phyloP scores from a whole-genome alignment of 345 rosid species.

The Populus deltoides region DNA sequence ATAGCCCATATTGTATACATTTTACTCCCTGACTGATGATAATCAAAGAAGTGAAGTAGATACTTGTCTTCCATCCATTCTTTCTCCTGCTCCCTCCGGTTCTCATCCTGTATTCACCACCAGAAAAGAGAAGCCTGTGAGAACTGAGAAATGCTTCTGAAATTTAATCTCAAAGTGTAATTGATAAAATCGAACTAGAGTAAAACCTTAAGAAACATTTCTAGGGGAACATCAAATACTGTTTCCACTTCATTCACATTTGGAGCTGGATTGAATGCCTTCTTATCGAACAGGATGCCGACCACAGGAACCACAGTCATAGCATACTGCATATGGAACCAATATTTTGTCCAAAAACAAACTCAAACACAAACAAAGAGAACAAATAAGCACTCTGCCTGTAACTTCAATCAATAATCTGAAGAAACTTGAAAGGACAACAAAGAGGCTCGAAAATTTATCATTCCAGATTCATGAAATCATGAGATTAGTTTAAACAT shows the following conservation, averaged over 20 bases:
- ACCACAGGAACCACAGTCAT: conserved; percentile 58
- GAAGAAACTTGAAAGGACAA: not conserved
- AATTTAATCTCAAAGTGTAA: not conserved
- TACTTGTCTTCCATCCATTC: conserved; percentile 49
- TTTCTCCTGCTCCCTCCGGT: conserved; percentile 51
- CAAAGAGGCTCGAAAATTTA: not conserved
- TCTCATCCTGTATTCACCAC: conserved; percentile 40
- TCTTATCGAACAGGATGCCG: conserved; percentile 41
- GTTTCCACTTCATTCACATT: conserved; percentile 59
- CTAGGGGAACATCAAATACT: conserved; percentile 62
- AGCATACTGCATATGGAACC: conserved; percentile 34
- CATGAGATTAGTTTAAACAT: not conserved
- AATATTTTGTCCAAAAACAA: not conserved
- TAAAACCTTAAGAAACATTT: conserved; percentile 71
- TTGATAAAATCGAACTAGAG: not conserved
- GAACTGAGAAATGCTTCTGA: not conserved
- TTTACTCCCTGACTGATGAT: conserved; percentile 25
- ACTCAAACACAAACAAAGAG: not conserved
- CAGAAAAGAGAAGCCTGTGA: not conserved
- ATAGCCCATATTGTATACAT: conserved; percentile 60
- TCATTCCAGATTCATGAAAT: not conserved
- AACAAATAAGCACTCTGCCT: not conserved
- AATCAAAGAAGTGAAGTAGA: conserved; percentile 53
- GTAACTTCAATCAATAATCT: not conserved
- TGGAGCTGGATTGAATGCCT: conserved; percentile 44